Evolutionary conservation across 1,284 basidiomycete species (phyloP), one percentile per base, ranked within the genome.

Genomic region (Anthracocystis walkeri): DNA sequence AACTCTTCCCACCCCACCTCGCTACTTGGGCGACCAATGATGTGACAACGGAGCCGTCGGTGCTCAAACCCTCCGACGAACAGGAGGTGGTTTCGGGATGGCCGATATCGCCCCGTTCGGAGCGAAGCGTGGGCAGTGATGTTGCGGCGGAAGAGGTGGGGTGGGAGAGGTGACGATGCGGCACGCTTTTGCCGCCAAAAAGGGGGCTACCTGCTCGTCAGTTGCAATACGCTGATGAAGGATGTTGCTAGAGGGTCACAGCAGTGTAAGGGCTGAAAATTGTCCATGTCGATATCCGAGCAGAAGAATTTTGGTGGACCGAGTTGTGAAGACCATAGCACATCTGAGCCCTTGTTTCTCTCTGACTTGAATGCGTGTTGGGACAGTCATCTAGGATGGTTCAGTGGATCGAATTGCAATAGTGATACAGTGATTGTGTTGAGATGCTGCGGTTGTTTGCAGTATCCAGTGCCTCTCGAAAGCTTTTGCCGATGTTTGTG

Each of bases 371-470:
- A 16, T 18, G 12, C 38, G 12, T 16, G 52, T 27, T 27, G n/a
- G 25, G n/a, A 54, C n/a, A 12, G 48, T 4, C 41, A 31, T 23
- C 21, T 46, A 3, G 23, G 27, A 31, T 18, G 12, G 12, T 4
- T 38, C 3, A 14, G 35, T 58, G 11, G 51, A 49, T 56, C 27
- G 53, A 38, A 55, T 55, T 62, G 60, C 52, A 50, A 35, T 62
- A 62, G 46, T 62, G 60, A 62, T 62, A 62, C 60, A 62, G 52
- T 62, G 60, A 25, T 21, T 31, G 38, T 46, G 53, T 31, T 35
- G 49, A 41, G 21, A 14, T 52, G 51, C 16, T 25, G 14, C n/a
- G 27, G 18, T 46, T n/a, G 46, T 29, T 27, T 48, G 46, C 27
- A 48, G 46, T 40, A 2, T 3, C 21, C 33, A 25, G 35, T 25